Conservation (phyloP, 345 rosid genomes). For the Salix udensis region DNA sequence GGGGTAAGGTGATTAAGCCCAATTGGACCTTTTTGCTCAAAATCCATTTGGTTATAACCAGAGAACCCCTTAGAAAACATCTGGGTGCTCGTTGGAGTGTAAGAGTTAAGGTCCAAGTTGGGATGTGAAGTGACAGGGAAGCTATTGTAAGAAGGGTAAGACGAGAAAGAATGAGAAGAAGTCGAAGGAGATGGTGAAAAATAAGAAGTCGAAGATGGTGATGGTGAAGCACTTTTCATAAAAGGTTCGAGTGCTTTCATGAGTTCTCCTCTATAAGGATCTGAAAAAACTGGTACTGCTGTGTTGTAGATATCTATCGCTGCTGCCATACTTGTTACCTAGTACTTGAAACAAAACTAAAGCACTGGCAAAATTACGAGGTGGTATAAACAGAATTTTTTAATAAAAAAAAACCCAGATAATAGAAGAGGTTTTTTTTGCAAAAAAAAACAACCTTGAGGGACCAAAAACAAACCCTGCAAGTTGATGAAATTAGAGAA, state of each 20-base stretch:
- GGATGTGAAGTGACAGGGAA: constrained; percentile 5
- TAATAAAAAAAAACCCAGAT: neutral
- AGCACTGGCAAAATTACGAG: neutral
- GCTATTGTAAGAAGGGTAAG: constrained; percentile 36
- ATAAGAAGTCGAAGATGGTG: neutral
- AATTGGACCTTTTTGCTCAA: constrained; percentile 35
- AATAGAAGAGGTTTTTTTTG: constrained; percentile 1
- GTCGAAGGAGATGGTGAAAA: constrained; percentile 1
- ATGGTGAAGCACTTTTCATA: constrained; percentile 33
- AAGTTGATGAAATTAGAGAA: constrained; percentile 31
- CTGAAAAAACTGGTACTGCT: constrained; percentile 35
- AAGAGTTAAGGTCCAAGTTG: constrained; percentile 22
- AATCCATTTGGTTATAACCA: constrained; percentile 20
- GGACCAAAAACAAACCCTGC: constrained; percentile 62
- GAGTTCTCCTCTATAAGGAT: constrained; percentile 60
- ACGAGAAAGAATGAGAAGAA: constrained; percentile 10
- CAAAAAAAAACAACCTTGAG: constrained; percentile 34
- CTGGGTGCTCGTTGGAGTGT: constrained; percentile 27
- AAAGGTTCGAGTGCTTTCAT: constrained; percentile 77
- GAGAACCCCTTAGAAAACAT: constrained; percentile 28
- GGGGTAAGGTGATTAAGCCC: constrained; percentile 63
- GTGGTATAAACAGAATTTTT: neutral
- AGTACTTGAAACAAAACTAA: neutral
- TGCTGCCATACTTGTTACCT: constrained; percentile 40
- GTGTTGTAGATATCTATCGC: constrained; percentile 52